A percentile compares a stretch with the other conserved stretches of the same genome.
Evolutionary conservation across 495 filamentous ascomycete genomes (phyloP).

Genomic region (Annulohypoxylon maeteangense): DNA sequence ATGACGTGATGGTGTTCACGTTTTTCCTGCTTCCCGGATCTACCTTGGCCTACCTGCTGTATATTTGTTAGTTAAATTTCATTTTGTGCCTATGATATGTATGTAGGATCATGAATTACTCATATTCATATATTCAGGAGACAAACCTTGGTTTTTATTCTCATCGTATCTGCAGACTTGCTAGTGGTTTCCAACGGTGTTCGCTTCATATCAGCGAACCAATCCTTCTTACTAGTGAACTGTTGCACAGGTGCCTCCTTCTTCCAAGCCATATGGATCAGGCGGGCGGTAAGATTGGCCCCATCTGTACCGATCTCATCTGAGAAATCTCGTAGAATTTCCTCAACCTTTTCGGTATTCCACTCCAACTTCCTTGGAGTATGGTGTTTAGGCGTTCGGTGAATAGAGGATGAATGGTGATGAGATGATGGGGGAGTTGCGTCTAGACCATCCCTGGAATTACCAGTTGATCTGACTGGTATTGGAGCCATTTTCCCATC

Average conservation of each 20-base stretch:
- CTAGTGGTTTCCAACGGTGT: slow-evolving; percentile 23
- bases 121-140: neutral
- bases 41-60: slow-evolving; percentile 48
- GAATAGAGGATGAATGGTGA: slow-evolving; percentile 14
- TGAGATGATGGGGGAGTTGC: slow-evolving; percentile 32
- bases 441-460: slow-evolving; percentile 16
- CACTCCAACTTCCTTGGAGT: slow-evolving; percentile 52
- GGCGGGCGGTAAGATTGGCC: slow-evolving; percentile 48
- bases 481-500: slow-evolving; percentile 31
- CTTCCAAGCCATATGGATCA: slow-evolving; percentile 55
- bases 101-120: neutral
- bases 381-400: slow-evolving; percentile 47
- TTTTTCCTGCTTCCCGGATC: slow-evolving; percentile 51
- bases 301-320: slow-evolving; percentile 52
- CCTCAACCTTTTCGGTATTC: slow-evolving; percentile 51
- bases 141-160: slow-evolving; percentile 56
- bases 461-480: slow-evolving; percentile 22
- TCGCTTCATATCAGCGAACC: slow-evolving; percentile 54
- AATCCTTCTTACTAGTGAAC: slow-evolving; percentile 52
- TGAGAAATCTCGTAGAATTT: slow-evolving; percentile 42
- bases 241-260: slow-evolving; percentile 48
- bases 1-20: slow-evolving; percentile 49
- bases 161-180: slow-evolving; percentile 47
- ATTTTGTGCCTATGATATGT: neutral
- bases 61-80: slow-evolving; percentile 14